Percentiles rank a stretch among this genome's conserved stretches.
Evolutionary conservation across 1,139 yeast genomes (phyloP).

Genomic region (Candida sp.): DNA sequence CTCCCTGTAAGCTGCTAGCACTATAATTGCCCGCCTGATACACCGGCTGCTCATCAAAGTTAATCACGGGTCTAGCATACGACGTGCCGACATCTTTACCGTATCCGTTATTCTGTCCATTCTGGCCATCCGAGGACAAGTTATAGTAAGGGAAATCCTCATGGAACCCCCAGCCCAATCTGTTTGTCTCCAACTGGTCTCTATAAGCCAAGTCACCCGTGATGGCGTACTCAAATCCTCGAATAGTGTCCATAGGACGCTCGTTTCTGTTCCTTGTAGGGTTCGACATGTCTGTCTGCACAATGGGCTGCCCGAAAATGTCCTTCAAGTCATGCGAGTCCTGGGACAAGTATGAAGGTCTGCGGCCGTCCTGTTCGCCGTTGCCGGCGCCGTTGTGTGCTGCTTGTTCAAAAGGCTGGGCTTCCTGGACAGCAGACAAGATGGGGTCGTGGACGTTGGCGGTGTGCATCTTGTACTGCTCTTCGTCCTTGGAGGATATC

Average conservation of each 20-base stretch:
- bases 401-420: constrained; percentile 93
- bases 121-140: constrained; percentile 16
- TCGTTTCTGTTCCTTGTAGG: constrained; percentile 94
- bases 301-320: constrained; percentile 81
- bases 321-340: constrained; percentile 63
- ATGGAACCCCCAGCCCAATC: constrained; percentile 78
- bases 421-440: constrained; percentile 89
- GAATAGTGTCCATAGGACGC: constrained; percentile 93
- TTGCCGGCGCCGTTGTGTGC: constrained; percentile 30
- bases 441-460: constrained; percentile 86
- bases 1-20: constrained; percentile 43
- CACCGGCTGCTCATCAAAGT: constrained; percentile 62
- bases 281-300: constrained; percentile 81
- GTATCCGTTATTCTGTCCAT: constrained; percentile 16
- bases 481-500: constrained; percentile 31
- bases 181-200: constrained; percentile 78
- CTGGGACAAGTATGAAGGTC: constrained; percentile 44
- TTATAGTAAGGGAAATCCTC: constrained; percentile 49
- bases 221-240: constrained; percentile 91
- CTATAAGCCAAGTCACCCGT: constrained; percentile 82
- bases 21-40: constrained; percentile 62
- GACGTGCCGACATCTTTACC: constrained; percentile 21
- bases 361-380: constrained; percentile 27
- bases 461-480: constrained; percentile 51
- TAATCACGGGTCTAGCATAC: constrained; percentile 34